Evolutionary conservation across 2,329 filamentous ascomycete genomes (phyloP), one percentile per base, ranked within the genome.

Genomic region (Botrytis hyacinthi): DNA sequence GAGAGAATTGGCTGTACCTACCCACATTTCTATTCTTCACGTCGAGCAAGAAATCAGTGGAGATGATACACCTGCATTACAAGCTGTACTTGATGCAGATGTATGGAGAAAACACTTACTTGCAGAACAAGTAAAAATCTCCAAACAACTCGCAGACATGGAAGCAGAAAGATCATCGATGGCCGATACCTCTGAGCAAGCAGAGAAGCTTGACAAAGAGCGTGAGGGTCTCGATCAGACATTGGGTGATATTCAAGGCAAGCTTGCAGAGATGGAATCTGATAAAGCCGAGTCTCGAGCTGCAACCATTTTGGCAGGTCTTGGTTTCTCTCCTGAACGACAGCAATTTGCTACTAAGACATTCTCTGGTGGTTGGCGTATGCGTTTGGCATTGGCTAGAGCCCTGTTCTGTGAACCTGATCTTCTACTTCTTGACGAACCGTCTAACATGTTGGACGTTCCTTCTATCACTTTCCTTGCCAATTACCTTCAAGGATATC

Each of bases 391-490:
- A 22, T 88, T 99, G 76, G 96, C 96, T 20, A 88, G 96, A 87
- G 96, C 96, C 22, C 89, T 99, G 51, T 99, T 99, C 86, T 99
- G 96, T 85, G 96, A 99, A 82, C 96, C 96, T 61, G 96, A 99
- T 84, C 86, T 99, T 70, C 85, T 99, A 74, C 88, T 99, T 82
- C 94, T 99, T 78, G 96, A 99, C 86, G 96, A 99, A 90, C 96
- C 96, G 85, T 98, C 95, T 73, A 98, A 98, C 90, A 98, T 98
- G 95, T 94, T 99, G 93, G 96, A 98, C 84, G 96, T 99, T 73
- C 96, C 96, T n/a, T 98, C 96, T 37, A 98, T 99, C 81, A 97
- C 96, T 73, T 99, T 98, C 89, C 88, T 99, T 82, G 93, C 95
- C 66, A 95, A 95, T 80, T 99, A 99, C 81, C 91, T 99, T 14